phyloP scores from a whole-genome alignment of 257 asterid genomes.

The Fraxinus cuspidata region DNA sequence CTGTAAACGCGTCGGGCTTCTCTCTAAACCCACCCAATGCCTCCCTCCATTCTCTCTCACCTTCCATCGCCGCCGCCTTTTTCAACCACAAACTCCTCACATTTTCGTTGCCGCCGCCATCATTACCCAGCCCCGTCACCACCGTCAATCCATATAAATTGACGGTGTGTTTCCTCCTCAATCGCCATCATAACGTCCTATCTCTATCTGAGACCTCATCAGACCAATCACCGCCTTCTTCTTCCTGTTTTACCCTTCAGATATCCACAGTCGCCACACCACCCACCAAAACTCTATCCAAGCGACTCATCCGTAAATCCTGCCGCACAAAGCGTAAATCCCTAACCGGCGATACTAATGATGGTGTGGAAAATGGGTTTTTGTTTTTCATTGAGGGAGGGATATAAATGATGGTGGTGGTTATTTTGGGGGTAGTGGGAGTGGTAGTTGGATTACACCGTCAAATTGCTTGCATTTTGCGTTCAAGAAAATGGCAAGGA shows the following conservation, averaged over 20 bases:
- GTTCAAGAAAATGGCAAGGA: constrained; percentile 64
- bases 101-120: too few relatives aligned
- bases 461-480: constrained; percentile 88
- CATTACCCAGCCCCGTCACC: too few relatives aligned
- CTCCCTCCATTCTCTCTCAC: too few relatives aligned
- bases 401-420: constrained; percentile 33
- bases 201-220: constrained; percentile 44
- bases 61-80: too few relatives aligned
- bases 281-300: constrained; percentile 52
- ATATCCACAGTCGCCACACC: constrained; percentile 63
- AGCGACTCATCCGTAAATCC: constrained; percentile 41
- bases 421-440: constrained; percentile 44
- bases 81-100: too few relatives aligned
- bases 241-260: constrained; percentile 27
- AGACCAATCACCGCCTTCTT: constrained; percentile 43
- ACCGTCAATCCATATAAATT: too few relatives aligned
- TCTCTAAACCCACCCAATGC: too few relatives aligned
- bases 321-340: constrained; percentile 60
- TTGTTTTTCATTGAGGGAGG: constrained; percentile 51
- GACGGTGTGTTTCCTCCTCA: constrained; percentile 38
- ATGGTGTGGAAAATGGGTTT: constrained; percentile 37
- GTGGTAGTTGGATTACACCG: constrained; percentile 67
- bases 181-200: constrained; percentile 35
- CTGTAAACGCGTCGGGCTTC: too few relatives aligned
- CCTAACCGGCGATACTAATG: constrained; percentile 30